These are phyloP conservation scores for Bothriochloa decipiens DNA, from an alignment of 176 grass and related monocot genomes.

Conservation along the genomic window DNA sequence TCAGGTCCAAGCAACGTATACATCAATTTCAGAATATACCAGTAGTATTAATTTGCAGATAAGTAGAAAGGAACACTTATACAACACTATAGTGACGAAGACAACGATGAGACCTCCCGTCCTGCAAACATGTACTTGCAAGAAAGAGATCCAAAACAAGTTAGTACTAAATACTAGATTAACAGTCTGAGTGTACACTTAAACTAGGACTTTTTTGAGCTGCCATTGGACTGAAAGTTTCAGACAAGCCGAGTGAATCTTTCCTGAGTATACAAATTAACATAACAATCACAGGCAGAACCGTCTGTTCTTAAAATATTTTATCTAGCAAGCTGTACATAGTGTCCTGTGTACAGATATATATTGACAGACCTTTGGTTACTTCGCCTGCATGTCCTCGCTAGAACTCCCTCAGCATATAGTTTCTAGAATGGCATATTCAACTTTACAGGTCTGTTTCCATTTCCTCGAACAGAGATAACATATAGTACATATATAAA, in stretches of 20 bases:
- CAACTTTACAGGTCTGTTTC: slow-evolving; percentile 11
- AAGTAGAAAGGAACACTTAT: not conserved
- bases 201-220: slow-evolving; percentile 37
- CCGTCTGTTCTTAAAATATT: not conserved
- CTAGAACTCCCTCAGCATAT: too few relatives aligned
- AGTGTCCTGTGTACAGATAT: slow-evolving; percentile 19
- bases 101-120: not conserved
- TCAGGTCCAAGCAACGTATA: not conserved
- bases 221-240: not conserved
- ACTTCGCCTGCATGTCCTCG: slow-evolving; percentile 22
- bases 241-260: slow-evolving; percentile 46
- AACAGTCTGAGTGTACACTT: slow-evolving; percentile 24
- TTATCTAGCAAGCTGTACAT: slow-evolving; percentile 40
- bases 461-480: slow-evolving; percentile 7
- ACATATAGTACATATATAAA: not conserved
- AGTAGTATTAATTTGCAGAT: not conserved
- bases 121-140: slow-evolving; percentile 24
- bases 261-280: slow-evolving; percentile 14
- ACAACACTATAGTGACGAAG: not conserved
- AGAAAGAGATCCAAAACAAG: slow-evolving; percentile 25
- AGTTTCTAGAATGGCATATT: slow-evolving; percentile 37
- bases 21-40: not conserved
- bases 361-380: slow-evolving; percentile 26
- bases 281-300: slow-evolving; percentile 9
- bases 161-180: not conserved